Evolutionary conservation across 805 yeast genomes (phyloP).

Genomic region (Kodamaea kakaduensis): DNA sequence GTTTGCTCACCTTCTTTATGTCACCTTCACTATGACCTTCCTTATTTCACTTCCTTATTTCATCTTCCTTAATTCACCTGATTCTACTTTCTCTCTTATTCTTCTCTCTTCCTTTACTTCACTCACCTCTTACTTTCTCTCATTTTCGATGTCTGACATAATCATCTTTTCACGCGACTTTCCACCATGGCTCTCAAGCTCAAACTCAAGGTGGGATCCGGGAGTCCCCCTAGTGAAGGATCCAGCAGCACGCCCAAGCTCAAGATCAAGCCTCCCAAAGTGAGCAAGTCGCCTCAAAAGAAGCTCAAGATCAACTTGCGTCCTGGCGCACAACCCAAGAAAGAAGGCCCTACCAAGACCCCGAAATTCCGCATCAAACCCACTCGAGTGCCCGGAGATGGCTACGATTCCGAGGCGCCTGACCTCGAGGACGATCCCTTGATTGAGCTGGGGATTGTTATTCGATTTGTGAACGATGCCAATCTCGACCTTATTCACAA

Average conservation of each 20-base stretch:
- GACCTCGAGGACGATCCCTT: conserved; percentile 94
- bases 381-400: conserved; percentile 82
- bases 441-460: conserved; percentile 77
- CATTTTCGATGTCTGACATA: conserved; percentile 16
- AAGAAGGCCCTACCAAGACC: conserved; percentile 5
- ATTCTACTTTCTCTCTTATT: too few relatives aligned
- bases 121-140: too few relatives aligned
- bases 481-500: conserved; percentile 69
- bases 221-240: conserved; percentile 9
- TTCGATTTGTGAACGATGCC: conserved; percentile 68
- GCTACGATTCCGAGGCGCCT: conserved; percentile 95
- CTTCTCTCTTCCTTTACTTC: too few relatives aligned
- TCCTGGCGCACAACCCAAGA: not conserved
- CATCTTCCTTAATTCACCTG: too few relatives aligned
- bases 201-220: conserved; percentile 16
- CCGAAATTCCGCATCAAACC: conserved; percentile 54
- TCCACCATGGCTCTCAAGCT: conserved; percentile 20
- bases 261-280: conserved; percentile 20
- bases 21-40: too few relatives aligned
- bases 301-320: conserved; percentile 24
- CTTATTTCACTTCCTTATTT: too few relatives aligned
- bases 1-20: too few relatives aligned
- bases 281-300: conserved; percentile 14
- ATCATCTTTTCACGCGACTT: too few relatives aligned
- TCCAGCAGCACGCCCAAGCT: conserved; percentile 13